phyloP scores from a whole-genome alignment of 768 basidiomycete genomes.

The Boletellus emodensis region DNA sequence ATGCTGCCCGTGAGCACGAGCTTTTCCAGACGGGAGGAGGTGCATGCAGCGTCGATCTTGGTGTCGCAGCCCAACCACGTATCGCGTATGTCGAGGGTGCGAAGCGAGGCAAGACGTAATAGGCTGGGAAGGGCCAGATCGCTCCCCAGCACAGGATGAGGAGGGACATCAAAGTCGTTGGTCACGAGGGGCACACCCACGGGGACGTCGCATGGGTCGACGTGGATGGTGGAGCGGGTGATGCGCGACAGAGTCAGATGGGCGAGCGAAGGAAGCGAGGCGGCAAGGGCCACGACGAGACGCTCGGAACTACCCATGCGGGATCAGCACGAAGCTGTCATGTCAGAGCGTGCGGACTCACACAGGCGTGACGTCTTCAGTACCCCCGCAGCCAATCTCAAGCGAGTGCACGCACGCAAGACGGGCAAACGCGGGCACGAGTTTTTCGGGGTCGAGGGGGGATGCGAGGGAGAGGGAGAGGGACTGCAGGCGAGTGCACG shows the following conservation, averaged over 20 bases:
- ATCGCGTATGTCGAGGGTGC: slow-evolving; percentile 59
- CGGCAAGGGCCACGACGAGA: slow-evolving; percentile 64
- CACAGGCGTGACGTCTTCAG: slow-evolving; percentile 35
- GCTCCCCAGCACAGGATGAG: slow-evolving; percentile 49
- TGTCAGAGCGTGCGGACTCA: slow-evolving; percentile 20
- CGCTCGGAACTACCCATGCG: slow-evolving; percentile 42
- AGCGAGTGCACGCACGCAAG: slow-evolving; percentile 17
- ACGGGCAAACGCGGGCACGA: slow-evolving; percentile 22
- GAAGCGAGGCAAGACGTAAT: slow-evolving; percentile 58
- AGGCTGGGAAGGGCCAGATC: slow-evolving; percentile 64
- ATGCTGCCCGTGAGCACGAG: slow-evolving; percentile 31
- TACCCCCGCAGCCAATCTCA: slow-evolving; percentile 24
- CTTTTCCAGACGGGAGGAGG: slow-evolving; percentile 10
- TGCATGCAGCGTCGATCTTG: slow-evolving; percentile 9
- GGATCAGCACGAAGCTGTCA: slow-evolving; percentile 1
- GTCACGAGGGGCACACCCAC: slow-evolving; percentile 53
- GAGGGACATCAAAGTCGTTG: slow-evolving; percentile 59
- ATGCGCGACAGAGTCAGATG: slow-evolving; percentile 60
- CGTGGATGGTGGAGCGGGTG: slow-evolving; percentile 63
- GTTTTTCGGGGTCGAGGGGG: slow-evolving; percentile 15
- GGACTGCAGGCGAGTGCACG: slow-evolving; percentile 41
- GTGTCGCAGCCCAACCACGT: slow-evolving; percentile 57
- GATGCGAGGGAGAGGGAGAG: slow-evolving; percentile 28
- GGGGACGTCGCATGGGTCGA: slow-evolving; percentile 42
- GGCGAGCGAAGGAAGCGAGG: slow-evolving; percentile 50